Evolutionary conservation across 1,284 basidiomycete species (phyloP).

Genomic region (Ustilago cynodontis): DNA sequence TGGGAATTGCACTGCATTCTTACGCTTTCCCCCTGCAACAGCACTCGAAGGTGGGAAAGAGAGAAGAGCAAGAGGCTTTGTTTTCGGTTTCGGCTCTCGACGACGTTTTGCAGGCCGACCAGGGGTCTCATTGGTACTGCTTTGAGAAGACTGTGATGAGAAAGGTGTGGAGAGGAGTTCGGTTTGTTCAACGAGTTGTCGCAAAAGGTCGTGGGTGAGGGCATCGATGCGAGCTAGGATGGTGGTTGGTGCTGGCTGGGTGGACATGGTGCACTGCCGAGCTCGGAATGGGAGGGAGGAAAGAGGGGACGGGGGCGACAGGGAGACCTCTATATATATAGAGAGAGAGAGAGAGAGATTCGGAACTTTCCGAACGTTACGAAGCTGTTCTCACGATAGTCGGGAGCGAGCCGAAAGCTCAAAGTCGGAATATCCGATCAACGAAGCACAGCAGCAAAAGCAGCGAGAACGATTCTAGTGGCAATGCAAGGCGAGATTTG

Average conservation of each 20-base stretch:
- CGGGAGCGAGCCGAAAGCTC: neutral
- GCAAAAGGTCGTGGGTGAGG: slow-evolving; percentile 17
- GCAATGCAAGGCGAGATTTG: neutral
- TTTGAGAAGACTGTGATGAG: neutral
- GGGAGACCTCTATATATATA: neutral
- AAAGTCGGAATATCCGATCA: neutral
- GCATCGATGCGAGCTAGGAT: slow-evolving; percentile 26
- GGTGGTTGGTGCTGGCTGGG: neutral
- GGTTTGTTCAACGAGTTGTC: slow-evolving; percentile 16
- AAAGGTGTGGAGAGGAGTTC: neutral
- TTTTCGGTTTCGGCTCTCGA: neutral
- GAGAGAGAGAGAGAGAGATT: too few species aligned
- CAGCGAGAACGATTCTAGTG: neutral
- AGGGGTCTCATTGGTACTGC: neutral
- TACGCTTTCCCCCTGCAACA: neutral
- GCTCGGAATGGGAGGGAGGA: neutral
- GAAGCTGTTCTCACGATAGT: neutral
- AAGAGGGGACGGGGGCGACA: neutral
- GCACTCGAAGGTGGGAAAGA: neutral
- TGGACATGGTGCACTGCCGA: slow-evolving; percentile 1
- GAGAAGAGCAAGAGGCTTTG: neutral
- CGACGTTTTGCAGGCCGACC: slow-evolving; percentile 9
- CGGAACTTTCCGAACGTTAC: neutral
- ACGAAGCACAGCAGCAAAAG: neutral
- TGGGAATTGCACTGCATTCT: slow-evolving; percentile 16